Conservation (phyloP, 192 early-diverging fungal species). For the Fimicolochytrium jonesii region DNA sequence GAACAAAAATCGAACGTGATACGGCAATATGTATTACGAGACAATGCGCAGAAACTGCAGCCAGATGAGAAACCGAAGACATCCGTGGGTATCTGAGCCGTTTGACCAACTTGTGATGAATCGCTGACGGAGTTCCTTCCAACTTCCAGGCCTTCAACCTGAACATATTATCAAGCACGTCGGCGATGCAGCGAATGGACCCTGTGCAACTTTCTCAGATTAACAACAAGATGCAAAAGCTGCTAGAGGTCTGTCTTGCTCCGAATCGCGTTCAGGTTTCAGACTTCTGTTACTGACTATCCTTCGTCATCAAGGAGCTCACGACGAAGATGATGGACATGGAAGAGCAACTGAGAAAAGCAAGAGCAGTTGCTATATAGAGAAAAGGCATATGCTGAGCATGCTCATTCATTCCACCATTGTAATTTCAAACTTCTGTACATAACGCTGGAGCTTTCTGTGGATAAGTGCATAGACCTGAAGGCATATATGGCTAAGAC, state of each 20-base stretch:
- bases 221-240: conserved; percentile 58
- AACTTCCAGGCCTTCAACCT: conserved; percentile 34
- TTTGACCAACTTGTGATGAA: neutral
- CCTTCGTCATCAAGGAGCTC: conserved; percentile 31
- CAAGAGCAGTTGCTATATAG: too few species aligned
- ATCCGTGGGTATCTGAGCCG: neutral
- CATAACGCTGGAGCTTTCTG: too few species aligned
- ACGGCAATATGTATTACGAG: conserved; percentile 47
- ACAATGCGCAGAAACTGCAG: conserved; percentile 38
- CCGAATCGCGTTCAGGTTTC: neutral
- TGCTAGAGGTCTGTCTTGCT: conserved; percentile 41
- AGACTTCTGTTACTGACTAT: neutral
- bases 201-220: conserved; percentile 46
- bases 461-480: too few species aligned
- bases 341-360: conserved; percentile 39
- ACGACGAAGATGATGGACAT: conserved; percentile 44
- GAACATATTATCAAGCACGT: conserved; percentile 38
- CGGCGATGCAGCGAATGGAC: conserved; percentile 53
- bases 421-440: too few species aligned
- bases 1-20: conserved; percentile 49
- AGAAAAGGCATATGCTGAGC: too few species aligned
- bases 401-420: too few species aligned
- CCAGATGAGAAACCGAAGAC: conserved; percentile 42
- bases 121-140: too few species aligned
- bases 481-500: too few species aligned